Evolutionary conservation across 31 red algal species (phyloP), one percentile per base, ranked within the genome.

Genomic region (Endocladia muricata): DNA sequence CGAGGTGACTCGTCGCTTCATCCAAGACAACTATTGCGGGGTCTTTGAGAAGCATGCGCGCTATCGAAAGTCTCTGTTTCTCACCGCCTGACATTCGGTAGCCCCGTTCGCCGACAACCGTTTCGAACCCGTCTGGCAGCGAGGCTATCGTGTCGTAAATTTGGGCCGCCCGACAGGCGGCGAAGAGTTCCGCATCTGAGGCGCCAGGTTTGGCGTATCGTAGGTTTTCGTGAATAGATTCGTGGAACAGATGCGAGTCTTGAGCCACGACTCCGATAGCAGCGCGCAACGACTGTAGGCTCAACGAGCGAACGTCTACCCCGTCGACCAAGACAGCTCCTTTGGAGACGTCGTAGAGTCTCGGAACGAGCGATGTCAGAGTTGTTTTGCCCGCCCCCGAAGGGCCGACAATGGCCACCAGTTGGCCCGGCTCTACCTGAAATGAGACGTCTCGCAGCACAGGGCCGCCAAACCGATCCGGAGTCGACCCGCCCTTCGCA

Each of bases 381-480:
- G 91, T 98, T 22, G 88, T 82, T 54, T 93, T 97, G 0, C 90
- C 94, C n/a, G 80, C 71, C 26, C 94, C 94, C 23, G 74, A 82
- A 54, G 85, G 68, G 17, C 94, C 94, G 1, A 97, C 94, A 52
- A 97, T 57, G 1, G 94, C 94, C 36, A 87, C 55, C 23, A 73
- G 85, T 9, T 61, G 57, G 26, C 89, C 89, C 8, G 90, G 68
- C n/a, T 54, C 76, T 8, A 97, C 74, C 19, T 43, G 57, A 37
- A 97, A 94, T 34, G 80, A 75, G 19, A 97, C 29, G n/a, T 90
- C 39, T 28, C 76, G 61, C 21, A 81, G 28, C n/a, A n/a, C n/a
- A n/a, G n/a, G n/a, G n/a, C n/a, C n/a, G n/a, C n/a, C n/a, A n/a
- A n/a, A n/a, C n/a, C n/a, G n/a, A n/a, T n/a, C n/a, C n/a, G n/a